phyloP scores from a whole-genome alignment of 495 filamentous ascomycete genomes.

The Penicillium crystallinum region DNA sequence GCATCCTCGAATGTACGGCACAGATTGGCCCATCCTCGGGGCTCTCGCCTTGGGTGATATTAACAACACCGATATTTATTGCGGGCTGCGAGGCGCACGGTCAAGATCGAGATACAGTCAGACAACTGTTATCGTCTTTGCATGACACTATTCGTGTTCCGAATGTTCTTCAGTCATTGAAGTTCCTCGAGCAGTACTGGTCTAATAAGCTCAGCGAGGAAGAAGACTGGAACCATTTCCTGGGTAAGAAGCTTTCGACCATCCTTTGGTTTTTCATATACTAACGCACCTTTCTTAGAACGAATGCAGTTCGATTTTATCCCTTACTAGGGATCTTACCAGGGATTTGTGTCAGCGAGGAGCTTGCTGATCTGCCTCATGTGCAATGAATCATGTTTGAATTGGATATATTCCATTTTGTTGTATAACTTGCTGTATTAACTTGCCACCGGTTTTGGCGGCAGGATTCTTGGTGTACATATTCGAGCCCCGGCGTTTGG shows the following conservation, averaged over 20 bases:
- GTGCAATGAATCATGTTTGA: constrained; percentile 15
- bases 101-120: constrained; percentile 36
- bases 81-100: constrained; percentile 41
- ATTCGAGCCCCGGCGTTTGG: constrained; percentile 1
- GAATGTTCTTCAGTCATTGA: constrained; percentile 44
- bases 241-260: constrained; percentile 25
- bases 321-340: constrained; percentile 37
- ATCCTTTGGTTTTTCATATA: not conserved
- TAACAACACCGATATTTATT: constrained; percentile 45
- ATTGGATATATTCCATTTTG: not conserved
- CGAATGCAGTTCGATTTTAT: constrained; percentile 47
- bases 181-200: constrained; percentile 44
- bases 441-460: not conserved
- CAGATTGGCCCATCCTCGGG: constrained; percentile 40
- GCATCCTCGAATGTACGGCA: constrained; percentile 40
- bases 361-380: constrained; percentile 16
- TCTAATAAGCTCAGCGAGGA: constrained; percentile 32
- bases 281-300: constrained; percentile 27
- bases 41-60: constrained; percentile 42
- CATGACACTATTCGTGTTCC: constrained; percentile 43
- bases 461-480: not conserved
- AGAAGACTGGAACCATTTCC: constrained; percentile 43
- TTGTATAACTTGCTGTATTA: not conserved
- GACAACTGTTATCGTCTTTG: constrained; percentile 30
- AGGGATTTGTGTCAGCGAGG: not conserved